A percentile compares a stretch with the other conserved stretches of the same genome.
phyloP scores from a whole-genome alignment of 2,329 filamentous ascomycete species.

The Colletotrichum incanum region DNA sequence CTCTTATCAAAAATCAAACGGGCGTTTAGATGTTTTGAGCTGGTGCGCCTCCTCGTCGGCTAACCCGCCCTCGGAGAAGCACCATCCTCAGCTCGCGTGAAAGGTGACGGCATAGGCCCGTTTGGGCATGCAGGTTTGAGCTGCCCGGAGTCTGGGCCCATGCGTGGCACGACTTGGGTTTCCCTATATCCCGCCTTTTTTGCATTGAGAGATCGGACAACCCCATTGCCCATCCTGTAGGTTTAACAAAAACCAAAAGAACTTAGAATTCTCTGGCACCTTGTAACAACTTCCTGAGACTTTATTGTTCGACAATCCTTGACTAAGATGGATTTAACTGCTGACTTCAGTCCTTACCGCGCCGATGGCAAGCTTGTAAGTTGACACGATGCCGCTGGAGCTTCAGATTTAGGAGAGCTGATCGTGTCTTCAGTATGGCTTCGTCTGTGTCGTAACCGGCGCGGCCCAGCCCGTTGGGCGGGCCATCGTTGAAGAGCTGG shows the following conservation, averaged over 20 bases:
- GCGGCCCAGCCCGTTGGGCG: slow-evolving; percentile 73
- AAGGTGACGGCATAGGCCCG: slow-evolving; percentile 38
- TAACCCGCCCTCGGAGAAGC: slow-evolving; percentile 43
- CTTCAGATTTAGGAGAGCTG: background rate
- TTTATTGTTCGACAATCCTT: background rate
- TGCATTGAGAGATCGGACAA: background rate
- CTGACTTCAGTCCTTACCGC: slow-evolving; percentile 71
- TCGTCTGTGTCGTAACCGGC: slow-evolving; percentile 76
- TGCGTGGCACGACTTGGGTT: slow-evolving; percentile 13
- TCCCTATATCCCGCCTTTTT: background rate
- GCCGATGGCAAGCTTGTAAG: slow-evolving; percentile 70
- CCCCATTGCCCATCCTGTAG: background rate
- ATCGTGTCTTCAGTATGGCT: slow-evolving; percentile 67
- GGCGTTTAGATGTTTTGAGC: slow-evolving; percentile 10
- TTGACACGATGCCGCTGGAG: slow-evolving; percentile 29
- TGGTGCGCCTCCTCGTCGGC: slow-evolving; percentile 5
- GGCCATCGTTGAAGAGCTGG: slow-evolving; percentile 73
- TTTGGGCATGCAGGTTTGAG: slow-evolving; percentile 18
- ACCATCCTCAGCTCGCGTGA: slow-evolving; percentile 31
- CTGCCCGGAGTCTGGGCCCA: background rate
- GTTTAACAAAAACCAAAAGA: background rate
- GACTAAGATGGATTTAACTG: slow-evolving; percentile 51
- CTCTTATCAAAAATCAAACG: slow-evolving; percentile 28
- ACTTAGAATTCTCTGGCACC: background rate
- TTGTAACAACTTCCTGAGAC: background rate